phyloP scores from a whole-genome alignment of 2,329 filamentous ascomycete genomes.

The Biscogniauxia sp. region DNA sequence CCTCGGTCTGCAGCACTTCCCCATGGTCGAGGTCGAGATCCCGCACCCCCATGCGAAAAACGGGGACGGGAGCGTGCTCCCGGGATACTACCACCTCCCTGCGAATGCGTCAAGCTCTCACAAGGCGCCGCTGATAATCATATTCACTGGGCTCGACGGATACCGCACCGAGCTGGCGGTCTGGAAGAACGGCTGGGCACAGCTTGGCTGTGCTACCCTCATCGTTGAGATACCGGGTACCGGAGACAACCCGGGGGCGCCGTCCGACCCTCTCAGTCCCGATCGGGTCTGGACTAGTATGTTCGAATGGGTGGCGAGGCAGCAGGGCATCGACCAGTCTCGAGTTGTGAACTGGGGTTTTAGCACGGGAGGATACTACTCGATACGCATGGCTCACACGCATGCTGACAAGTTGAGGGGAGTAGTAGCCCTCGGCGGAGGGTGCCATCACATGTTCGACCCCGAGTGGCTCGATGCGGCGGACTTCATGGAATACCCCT shows the following conservation, averaged over 20 bases:
- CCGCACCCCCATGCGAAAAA: conserved; percentile 26
- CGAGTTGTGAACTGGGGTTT: conserved; percentile 55
- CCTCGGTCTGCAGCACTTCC: conserved; percentile 25
- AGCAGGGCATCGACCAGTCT: conserved; percentile 44
- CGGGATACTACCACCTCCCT: conserved; percentile 30
- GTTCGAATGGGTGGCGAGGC: conserved; percentile 51
- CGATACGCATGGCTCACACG: conserved; percentile 56
- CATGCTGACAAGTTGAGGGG: conserved; percentile 50
- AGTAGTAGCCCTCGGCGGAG: conserved; percentile 53
- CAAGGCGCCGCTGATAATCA: conserved; percentile 25
- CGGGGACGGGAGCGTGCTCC: conserved; percentile 26
- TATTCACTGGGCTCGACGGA: conserved; percentile 31
- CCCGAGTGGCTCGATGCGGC: conserved; percentile 51
- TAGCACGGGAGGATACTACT: conserved; percentile 58
- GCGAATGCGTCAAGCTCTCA: conserved; percentile 14
- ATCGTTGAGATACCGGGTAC: conserved; percentile 58
- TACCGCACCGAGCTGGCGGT: conserved; percentile 34
- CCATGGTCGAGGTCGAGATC: conserved; percentile 30
- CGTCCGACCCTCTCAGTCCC: conserved; percentile 44
- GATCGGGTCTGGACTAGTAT: conserved; percentile 54
- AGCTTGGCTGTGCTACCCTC: conserved; percentile 46
- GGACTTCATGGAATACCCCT: conserved; percentile 58
- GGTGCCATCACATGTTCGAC: conserved; percentile 58
- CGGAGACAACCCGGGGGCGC: conserved; percentile 51
- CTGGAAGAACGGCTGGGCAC: conserved; percentile 33